Base-by-base conservation (phyloP, 495 filamentous ascomycete species). In the Xylaria bambusicola region DNA sequence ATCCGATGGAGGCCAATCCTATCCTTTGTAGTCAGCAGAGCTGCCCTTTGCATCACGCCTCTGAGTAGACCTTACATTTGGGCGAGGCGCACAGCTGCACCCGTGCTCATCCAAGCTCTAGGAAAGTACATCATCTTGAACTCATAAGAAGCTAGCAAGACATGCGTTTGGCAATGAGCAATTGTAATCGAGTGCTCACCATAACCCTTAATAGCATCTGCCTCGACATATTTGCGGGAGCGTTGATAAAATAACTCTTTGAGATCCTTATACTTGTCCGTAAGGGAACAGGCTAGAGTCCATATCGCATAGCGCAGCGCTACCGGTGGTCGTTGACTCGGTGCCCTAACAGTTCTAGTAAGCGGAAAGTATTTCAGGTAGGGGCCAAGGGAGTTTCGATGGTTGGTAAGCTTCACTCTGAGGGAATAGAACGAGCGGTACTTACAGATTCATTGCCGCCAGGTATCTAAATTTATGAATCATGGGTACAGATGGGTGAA, bases 51-150 rank as follows among this genome's bases (percentile, higher is more conserved):
- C 13, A 13, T 6, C 18, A 24, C 29, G 27, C 8, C 23, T n/a
- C n/a, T 13, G 36, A 2, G 13, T 9, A 26, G 17, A 6, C 38
- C 75, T 66, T 63, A 76, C 95, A 98, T 98, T 62, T 95, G 84
- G 42, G 82, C 81, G 56, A 97, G 71, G 57, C 94, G 80, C 13
- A 86, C 82, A 2, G 86, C 88, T 51, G 90, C 82, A 15, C 93
- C 95, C 9, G 88, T 86, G 56, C 89, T 97, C 73, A 97, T 82
- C 94, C 94, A 99, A 3, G 95, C 95, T 40, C 95, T 80, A 2
- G 94, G 94, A 63, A 99, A 99, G 71, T 90, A 96, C 90, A 99
- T 97, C 82, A 90, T 88, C 73, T 92, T 95, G 70, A 97, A 98
- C 69, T 99, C 94, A 66, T 96, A 97, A 0, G 81, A 83, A 3